A percentile compares a stretch with the other conserved stretches of the same genome.
Conservation (phyloP, 2,329 filamentous ascomycete genomes). For the Paraphoma sp. region DNA sequence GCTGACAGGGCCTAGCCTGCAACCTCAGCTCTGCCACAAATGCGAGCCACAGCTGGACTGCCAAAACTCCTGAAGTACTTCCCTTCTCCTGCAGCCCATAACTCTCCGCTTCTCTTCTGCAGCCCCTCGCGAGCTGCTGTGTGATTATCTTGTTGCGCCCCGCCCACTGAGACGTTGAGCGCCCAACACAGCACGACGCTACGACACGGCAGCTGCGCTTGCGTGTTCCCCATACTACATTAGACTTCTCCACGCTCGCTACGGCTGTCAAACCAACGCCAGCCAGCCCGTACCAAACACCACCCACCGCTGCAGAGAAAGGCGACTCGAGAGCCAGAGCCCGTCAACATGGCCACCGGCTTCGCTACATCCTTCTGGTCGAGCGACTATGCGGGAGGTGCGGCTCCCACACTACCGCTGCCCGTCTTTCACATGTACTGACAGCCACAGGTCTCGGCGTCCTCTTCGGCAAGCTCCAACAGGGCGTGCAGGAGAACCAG, state of each 20-base stretch:
- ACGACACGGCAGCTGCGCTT: slow-evolving; percentile 20
- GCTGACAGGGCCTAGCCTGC: slow-evolving; percentile 10
- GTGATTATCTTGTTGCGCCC: slow-evolving; percentile 12
- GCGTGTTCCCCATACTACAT: slow-evolving; percentile 32
- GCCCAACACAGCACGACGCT: slow-evolving; percentile 6
- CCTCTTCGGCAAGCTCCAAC: slow-evolving; percentile 94
- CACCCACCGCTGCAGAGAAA: not conserved
- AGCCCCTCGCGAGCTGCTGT: not conserved
- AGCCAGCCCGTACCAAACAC: not conserved
- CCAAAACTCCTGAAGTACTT: slow-evolving; percentile 22
- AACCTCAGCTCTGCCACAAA: slow-evolving; percentile 25
- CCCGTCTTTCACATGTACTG: slow-evolving; percentile 20
- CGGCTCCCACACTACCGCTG: slow-evolving; percentile 53
- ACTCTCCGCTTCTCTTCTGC: not conserved
- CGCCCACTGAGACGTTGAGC: slow-evolving; percentile 9
- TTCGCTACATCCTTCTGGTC: slow-evolving; percentile 99
- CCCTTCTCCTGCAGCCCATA: not conserved
- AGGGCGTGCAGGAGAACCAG: slow-evolving; percentile 93
- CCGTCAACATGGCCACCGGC: slow-evolving; percentile 50
- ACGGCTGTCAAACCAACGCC: slow-evolving; percentile 13
- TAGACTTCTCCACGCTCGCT: slow-evolving; percentile 36
- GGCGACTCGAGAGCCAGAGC: not conserved
- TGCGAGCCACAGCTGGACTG: slow-evolving; percentile 11
- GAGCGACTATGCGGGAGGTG: slow-evolving; percentile 93
- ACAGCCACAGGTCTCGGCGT: slow-evolving; percentile 76